Evolutionary conservation across 2,329 filamentous ascomycete genomes (phyloP).

Genomic region (Aspergillus terreus): DNA sequence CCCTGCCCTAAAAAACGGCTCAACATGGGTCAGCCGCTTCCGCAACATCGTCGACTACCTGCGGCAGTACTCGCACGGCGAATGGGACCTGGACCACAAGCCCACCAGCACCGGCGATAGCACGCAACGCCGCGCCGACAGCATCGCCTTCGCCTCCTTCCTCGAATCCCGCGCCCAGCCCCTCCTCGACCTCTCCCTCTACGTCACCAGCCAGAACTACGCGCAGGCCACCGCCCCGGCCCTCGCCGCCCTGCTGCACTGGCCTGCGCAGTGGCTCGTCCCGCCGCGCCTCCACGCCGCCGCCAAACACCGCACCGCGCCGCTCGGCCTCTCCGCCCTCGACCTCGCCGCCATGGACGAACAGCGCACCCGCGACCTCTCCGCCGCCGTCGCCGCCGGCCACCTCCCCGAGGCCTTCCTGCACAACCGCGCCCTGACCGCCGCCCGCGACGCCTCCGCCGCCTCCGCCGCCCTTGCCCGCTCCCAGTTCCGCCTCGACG

Average conservation of each 20-base stretch:
- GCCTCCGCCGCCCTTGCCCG: slow-evolving; percentile 61
- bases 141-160: slow-evolving; percentile 60
- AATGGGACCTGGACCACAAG: slow-evolving; percentile 47
- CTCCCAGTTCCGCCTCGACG: slow-evolving; percentile 71
- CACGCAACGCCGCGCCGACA: slow-evolving; percentile 44
- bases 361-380: slow-evolving; percentile 35
- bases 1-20: slow-evolving; percentile 55
- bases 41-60: slow-evolving; percentile 53
- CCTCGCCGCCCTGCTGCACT: slow-evolving; percentile 74
- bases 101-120: slow-evolving; percentile 27
- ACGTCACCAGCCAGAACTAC: slow-evolving; percentile 88
- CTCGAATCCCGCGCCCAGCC: slow-evolving; percentile 70
- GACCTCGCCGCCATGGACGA: slow-evolving; percentile 55
- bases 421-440: slow-evolving; percentile 56
- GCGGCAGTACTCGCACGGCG: slow-evolving; percentile 42
- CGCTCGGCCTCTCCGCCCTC: slow-evolving; percentile 65
- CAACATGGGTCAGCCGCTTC: slow-evolving; percentile 52
- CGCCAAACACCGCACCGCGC: slow-evolving; percentile 66
- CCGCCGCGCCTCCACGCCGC: slow-evolving; percentile 68
- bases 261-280: slow-evolving; percentile 83
- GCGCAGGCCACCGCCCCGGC: slow-evolving; percentile 70
- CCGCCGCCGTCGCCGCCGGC: slow-evolving; percentile 35
- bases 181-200: slow-evolving; percentile 81
- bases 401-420: slow-evolving; percentile 49
- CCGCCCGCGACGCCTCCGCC: slow-evolving; percentile 20